Conservation (phyloP, 257 asterid genomes). For the Penstemon eatonii region DNA sequence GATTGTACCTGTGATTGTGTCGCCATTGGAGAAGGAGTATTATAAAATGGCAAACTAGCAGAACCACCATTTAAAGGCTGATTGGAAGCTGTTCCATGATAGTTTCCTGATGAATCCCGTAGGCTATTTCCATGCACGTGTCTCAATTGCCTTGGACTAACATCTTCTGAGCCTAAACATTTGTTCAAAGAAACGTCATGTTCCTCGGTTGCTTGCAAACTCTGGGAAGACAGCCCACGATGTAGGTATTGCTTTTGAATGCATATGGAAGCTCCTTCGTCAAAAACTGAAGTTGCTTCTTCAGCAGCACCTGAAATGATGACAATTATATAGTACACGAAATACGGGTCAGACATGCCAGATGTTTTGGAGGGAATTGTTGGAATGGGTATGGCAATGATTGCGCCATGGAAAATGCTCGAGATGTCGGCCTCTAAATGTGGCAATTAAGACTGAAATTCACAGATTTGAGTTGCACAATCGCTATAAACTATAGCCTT, state of each 20-base stretch:
- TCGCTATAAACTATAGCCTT: too few relatives aligned
- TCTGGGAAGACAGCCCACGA: slow-evolving; percentile 52
- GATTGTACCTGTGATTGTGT: slow-evolving; percentile 68
- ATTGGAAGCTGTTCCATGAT: slow-evolving; percentile 51
- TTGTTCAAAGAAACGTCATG: slow-evolving; percentile 44
- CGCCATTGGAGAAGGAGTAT: slow-evolving; percentile 90
- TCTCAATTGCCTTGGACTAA: slow-evolving; percentile 69
- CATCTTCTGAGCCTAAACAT: slow-evolving; percentile 56
- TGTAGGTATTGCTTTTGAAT: slow-evolving; percentile 64
- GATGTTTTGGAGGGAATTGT: neutral
- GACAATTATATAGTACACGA: slow-evolving; percentile 21
- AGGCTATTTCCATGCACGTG: slow-evolving; percentile 51
- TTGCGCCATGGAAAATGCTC: too few relatives aligned
- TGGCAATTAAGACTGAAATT: too few relatives aligned
- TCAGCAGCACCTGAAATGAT: slow-evolving; percentile 82
- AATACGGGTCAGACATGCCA: slow-evolving; percentile 21
- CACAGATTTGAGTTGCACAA: too few relatives aligned
- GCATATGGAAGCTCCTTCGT: slow-evolving; percentile 74
- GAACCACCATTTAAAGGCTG: slow-evolving; percentile 60
- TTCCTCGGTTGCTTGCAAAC: slow-evolving; percentile 54
- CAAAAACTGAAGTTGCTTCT: slow-evolving; percentile 81
- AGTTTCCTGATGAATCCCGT: slow-evolving; percentile 71
- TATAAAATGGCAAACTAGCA: slow-evolving; percentile 60
- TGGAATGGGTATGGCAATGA: too few relatives aligned
- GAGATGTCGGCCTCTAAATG: too few relatives aligned